Evolutionary conservation across 2,329 filamentous ascomycete genomes (phyloP).

Genomic region (Anthostomella pinea): DNA sequence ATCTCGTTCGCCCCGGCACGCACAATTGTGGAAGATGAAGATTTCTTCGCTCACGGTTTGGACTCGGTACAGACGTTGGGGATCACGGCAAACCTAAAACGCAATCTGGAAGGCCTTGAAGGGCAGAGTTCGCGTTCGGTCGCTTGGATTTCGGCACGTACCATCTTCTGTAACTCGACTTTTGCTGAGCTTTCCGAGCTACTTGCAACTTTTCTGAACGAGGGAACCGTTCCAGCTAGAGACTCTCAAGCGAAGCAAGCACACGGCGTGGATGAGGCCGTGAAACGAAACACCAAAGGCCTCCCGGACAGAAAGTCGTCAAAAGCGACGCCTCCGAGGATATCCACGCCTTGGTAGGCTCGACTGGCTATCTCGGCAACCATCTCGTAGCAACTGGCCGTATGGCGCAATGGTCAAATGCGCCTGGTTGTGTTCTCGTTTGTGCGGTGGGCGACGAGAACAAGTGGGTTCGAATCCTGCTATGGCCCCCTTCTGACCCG

Average conservation of each 20-base stretch:
- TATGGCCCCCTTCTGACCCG: too few relatives aligned
- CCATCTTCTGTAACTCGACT: slow-evolving; percentile 14
- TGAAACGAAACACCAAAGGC: background rate
- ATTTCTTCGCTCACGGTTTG: slow-evolving; percentile 11
- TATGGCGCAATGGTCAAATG: too few relatives aligned
- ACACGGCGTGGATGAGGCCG: slow-evolving; percentile 3
- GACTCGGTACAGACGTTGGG: slow-evolving; percentile 14
- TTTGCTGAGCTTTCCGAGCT: slow-evolving; percentile 5
- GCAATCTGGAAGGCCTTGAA: slow-evolving; percentile 10
- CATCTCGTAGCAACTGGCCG: too few relatives aligned
- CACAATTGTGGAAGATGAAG: slow-evolving; percentile 6
- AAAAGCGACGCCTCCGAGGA: background rate
- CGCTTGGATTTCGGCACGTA: slow-evolving; percentile 14
- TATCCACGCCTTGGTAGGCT: slow-evolving; percentile 11
- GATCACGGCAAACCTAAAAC: slow-evolving; percentile 9
- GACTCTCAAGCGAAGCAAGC: too few relatives aligned
- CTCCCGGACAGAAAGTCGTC: too few relatives aligned
- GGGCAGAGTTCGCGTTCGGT: slow-evolving; percentile 1
- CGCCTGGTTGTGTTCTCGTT: too few relatives aligned
- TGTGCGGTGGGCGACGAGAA: too few relatives aligned
- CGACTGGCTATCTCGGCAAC: slow-evolving; percentile 15
- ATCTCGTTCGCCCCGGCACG: slow-evolving; percentile 4
- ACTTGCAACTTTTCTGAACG: slow-evolving; percentile 9
- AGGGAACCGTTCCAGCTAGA: slow-evolving; percentile 1
- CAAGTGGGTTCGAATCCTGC: too few relatives aligned